Conservation (phyloP, 257 asterid species). For the Solanum megistacrolobum region DNA sequence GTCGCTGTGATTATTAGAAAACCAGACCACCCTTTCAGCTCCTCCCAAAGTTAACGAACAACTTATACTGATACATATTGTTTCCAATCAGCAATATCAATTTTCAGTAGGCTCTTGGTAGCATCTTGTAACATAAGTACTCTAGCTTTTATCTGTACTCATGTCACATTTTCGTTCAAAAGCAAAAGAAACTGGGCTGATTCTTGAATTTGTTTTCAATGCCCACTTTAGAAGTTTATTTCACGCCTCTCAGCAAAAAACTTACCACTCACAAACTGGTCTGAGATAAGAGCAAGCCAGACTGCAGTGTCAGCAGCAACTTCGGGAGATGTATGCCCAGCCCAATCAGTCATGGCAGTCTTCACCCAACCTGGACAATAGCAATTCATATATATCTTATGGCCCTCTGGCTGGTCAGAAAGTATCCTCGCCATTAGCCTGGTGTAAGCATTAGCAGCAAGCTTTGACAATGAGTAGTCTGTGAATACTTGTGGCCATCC, state of each 20-base stretch:
- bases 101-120: not conserved
- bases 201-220: not conserved
- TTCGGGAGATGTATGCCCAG: constrained; percentile 63
- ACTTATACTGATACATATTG: not conserved
- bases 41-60: not conserved
- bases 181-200: not conserved
- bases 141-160: not conserved
- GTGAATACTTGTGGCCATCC: constrained; percentile 88
- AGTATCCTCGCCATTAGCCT: constrained; percentile 43
- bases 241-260: constrained; percentile 90
- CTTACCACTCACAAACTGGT: constrained; percentile 44
- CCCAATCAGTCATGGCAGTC: constrained; percentile 96
- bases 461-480: constrained; percentile 83
- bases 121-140: not conserved
- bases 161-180: not conserved
- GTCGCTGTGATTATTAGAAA: not conserved
- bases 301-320: constrained; percentile 97
- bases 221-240: constrained; percentile 39
- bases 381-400: constrained; percentile 63
- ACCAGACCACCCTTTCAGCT: not conserved
- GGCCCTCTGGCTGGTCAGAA: constrained; percentile 42
- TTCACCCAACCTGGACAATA: constrained; percentile 96
- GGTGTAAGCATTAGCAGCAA: constrained; percentile 64
- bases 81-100: not conserved
- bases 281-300: constrained; percentile 79